Percentiles rank a stretch among this genome's conserved stretches.
Evolutionary conservation across 2,329 filamentous ascomycete genomes (phyloP).

Genomic region (Pyrenophora graminea): DNA sequence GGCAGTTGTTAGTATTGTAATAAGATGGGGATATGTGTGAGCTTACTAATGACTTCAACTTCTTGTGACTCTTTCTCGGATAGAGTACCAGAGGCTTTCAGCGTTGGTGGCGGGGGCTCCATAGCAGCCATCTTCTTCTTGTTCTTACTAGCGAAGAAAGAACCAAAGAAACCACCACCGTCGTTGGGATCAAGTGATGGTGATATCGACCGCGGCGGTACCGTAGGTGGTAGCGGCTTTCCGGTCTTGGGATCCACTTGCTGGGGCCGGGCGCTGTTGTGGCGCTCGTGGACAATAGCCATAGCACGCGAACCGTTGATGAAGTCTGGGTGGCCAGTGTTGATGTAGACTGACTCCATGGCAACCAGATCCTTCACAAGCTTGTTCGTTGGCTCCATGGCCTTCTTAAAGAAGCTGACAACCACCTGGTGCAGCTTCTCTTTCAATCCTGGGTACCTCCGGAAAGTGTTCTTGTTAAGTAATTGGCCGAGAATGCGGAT

Average conservation of each 20-base stretch:
- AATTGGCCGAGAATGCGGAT: constrained; percentile 93
- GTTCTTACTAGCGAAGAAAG: constrained; percentile 98
- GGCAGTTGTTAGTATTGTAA: constrained; percentile 19
- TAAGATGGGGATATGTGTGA: not conserved
- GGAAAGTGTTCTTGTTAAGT: constrained; percentile 84
- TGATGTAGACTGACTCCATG: constrained; percentile 98
- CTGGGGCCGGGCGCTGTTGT: constrained; percentile 78
- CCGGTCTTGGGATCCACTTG: constrained; percentile 99
- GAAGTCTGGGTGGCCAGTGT: constrained; percentile 97
- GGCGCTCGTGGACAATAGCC: constrained; percentile 95
- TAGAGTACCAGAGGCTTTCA: constrained; percentile 92
- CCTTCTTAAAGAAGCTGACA: constrained; percentile 94
- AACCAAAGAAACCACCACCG: constrained; percentile 84
- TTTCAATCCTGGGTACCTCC: constrained; percentile 90
- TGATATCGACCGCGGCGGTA: constrained; percentile 73
- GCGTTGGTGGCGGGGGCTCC: constrained; percentile 88
- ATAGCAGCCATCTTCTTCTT: constrained; percentile 99
- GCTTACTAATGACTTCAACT: constrained; percentile 94
- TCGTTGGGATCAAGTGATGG: constrained; percentile 71
- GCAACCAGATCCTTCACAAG: constrained; percentile 87
- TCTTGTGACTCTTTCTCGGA: constrained; percentile 94
- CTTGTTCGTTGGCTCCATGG: constrained; percentile 98
- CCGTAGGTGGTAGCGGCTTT: constrained; percentile 76
- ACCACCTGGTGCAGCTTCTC: constrained; percentile 96
- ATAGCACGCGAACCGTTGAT: constrained; percentile 95